phyloP scores from a whole-genome alignment of 2,329 filamentous ascomycete genomes.

The Ophiocordyceps camponoti-rufipedis region DNA sequence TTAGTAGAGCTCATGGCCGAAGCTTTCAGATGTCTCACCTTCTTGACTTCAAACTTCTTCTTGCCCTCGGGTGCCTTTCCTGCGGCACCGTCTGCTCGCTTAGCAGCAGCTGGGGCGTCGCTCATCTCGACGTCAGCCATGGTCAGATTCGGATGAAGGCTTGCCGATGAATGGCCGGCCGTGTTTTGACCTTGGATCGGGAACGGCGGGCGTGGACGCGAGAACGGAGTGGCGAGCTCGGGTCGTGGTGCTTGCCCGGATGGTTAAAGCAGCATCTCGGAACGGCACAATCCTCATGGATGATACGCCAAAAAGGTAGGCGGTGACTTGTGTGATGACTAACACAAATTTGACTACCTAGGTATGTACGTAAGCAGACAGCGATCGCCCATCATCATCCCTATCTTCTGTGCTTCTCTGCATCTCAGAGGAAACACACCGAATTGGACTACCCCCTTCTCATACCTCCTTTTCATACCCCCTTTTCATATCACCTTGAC shows the following conservation, averaged over 20 bases:
- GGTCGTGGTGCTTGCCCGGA: not conserved
- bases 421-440: no score
- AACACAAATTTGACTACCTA: not conserved
- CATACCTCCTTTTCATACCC: no score
- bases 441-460: no score
- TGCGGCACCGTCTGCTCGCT: slow-evolving; percentile 31
- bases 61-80: slow-evolving; percentile 46
- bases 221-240: not conserved
- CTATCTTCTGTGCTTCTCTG: not conserved
- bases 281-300: no score
- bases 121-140: slow-evolving; percentile 98
- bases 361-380: not conserved
- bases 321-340: not conserved
- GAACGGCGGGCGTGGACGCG: not conserved
- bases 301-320: not conserved
- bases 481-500: no score
- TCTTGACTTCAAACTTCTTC: slow-evolving; percentile 98
- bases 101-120: slow-evolving; percentile 50
- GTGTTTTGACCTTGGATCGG: no score
- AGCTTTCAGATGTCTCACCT: slow-evolving; percentile 38
- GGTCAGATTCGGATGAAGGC: not conserved
- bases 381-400: not conserved
- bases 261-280: not conserved
- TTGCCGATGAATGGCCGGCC: not conserved
- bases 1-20: slow-evolving; percentile 1